These are phyloP conservation scores for Oemleria cerasiformis DNA, from an alignment of 306 rosid species.

Conservation along the genomic window DNA sequence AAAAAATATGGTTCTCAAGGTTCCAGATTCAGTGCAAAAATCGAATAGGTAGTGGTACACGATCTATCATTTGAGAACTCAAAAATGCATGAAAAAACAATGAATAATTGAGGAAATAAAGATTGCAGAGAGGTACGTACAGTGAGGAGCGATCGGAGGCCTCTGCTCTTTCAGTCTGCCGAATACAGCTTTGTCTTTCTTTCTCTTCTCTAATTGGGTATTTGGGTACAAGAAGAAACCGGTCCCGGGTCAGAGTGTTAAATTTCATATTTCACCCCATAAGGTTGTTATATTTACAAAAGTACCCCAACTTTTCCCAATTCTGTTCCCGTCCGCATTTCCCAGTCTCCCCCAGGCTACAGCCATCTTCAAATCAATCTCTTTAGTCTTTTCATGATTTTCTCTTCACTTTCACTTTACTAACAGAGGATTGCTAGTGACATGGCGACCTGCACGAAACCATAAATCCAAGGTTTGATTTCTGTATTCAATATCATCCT, in stretches of 20 bases:
- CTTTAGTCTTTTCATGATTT: background rate
- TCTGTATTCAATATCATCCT: too few species aligned
- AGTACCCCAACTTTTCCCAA: background rate
- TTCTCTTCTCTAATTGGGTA: background rate
- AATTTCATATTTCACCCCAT: background rate
- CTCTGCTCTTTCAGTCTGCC: background rate
- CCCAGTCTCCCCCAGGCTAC: too few species aligned
- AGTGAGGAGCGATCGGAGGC: conserved; percentile 5
- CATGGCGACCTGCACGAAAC: too few species aligned
- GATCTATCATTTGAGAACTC: background rate
- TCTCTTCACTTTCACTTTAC: background rate
- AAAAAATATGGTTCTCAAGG: background rate
- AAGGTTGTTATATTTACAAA: background rate
- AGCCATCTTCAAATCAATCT: background rate
- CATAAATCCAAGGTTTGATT: too few species aligned
- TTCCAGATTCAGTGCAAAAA: background rate
- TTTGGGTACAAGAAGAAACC: background rate
- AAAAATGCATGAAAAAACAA: background rate
- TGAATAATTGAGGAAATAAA: background rate
- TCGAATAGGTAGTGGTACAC: background rate
- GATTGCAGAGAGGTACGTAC: conserved; percentile 5
- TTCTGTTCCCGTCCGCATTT: background rate
- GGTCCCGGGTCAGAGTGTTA: background rate
- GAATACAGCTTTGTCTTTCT: background rate
- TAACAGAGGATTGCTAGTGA: too few species aligned